phyloP scores from a whole-genome alignment of 1,284 basidiomycete species.

The Tilletia caries region DNA sequence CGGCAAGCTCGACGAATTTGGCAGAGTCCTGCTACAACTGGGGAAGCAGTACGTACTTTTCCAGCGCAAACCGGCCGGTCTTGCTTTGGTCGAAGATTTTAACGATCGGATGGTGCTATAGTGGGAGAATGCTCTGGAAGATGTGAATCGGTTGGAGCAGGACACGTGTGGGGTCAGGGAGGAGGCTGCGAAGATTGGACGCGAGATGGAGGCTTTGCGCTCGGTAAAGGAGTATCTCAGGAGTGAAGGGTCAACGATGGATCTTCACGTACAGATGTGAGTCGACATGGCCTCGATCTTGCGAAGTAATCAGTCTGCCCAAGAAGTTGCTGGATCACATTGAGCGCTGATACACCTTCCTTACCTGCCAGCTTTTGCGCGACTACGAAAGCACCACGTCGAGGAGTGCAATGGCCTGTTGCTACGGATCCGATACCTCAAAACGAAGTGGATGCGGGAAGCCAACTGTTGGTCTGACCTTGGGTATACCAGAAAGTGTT shows the following conservation, averaged over 20 bases:
- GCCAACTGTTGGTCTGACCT: constrained; percentile 74
- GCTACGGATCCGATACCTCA: constrained; percentile 84
- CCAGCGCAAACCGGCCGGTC: neutral
- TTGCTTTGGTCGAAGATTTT: neutral
- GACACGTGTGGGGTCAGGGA: constrained; percentile 7
- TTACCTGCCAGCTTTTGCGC: constrained; percentile 19
- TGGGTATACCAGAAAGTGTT: constrained; percentile 72
- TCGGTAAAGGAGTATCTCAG: neutral
- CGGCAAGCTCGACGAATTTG: neutral
- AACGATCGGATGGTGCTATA: neutral
- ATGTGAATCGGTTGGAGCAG: constrained; percentile 17
- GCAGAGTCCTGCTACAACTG: constrained; percentile 4
- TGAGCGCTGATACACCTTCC: neutral
- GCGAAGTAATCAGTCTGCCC: too few relatives aligned
- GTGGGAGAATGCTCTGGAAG: constrained; percentile 16
- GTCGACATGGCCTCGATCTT: too few relatives aligned
- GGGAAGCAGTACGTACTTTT: neutral
- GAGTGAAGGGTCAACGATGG: neutral
- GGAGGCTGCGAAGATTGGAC: constrained; percentile 11
- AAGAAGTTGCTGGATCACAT: neutral
- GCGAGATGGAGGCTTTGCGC: constrained; percentile 12
- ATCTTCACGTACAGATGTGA: neutral
- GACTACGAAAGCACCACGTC: constrained; percentile 62
- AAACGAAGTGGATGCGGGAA: constrained; percentile 84
- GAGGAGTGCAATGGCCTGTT: constrained; percentile 82